These are phyloP conservation scores for Trametes versicolor DNA, from an alignment of 1,284 basidiomycete genomes.

Conservation along the genomic window DNA sequence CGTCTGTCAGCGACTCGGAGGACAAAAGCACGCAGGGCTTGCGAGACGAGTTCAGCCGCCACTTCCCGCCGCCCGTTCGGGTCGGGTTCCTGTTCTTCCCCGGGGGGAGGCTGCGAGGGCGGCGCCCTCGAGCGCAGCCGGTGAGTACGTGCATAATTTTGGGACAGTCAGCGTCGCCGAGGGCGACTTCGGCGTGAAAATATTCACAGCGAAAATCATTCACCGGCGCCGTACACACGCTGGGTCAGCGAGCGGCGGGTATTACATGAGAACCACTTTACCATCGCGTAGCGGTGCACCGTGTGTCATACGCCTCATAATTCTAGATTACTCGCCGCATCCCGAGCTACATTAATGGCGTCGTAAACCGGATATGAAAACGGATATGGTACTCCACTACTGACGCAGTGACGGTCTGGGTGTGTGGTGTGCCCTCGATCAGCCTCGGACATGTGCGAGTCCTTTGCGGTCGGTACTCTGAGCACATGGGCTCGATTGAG, in stretches of 20 bases:
- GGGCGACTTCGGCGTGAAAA: too few species aligned
- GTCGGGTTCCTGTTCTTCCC: slow-evolving; percentile 4
- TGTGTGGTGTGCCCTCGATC: background rate
- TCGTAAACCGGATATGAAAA: background rate
- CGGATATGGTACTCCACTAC: background rate
- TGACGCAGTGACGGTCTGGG: background rate
- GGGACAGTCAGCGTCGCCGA: too few species aligned
- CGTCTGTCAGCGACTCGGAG: too few species aligned
- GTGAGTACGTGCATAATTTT: too few species aligned
- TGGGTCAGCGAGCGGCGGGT: too few species aligned
- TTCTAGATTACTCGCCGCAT: too few species aligned
- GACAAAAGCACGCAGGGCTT: background rate
- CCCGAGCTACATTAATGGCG: too few species aligned
- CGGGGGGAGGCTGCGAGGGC: background rate
- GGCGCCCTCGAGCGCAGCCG: background rate
- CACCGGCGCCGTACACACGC: too few species aligned
- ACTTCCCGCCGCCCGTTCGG: slow-evolving; percentile 5
- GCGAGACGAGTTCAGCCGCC: slow-evolving; percentile 14
- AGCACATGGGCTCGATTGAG: slow-evolving; percentile 8
- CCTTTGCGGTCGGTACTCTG: background rate
- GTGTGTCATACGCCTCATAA: too few species aligned
- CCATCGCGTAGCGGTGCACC: too few species aligned
- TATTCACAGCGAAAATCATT: too few species aligned
- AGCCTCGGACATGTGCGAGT: background rate
- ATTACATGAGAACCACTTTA: too few species aligned